Percentiles rank a stretch among this genome's conserved stretches.
These are phyloP conservation scores for Pharnaceum exiguum DNA, from an alignment of 148 eudicot species.

Conservation along the genomic window DNA sequence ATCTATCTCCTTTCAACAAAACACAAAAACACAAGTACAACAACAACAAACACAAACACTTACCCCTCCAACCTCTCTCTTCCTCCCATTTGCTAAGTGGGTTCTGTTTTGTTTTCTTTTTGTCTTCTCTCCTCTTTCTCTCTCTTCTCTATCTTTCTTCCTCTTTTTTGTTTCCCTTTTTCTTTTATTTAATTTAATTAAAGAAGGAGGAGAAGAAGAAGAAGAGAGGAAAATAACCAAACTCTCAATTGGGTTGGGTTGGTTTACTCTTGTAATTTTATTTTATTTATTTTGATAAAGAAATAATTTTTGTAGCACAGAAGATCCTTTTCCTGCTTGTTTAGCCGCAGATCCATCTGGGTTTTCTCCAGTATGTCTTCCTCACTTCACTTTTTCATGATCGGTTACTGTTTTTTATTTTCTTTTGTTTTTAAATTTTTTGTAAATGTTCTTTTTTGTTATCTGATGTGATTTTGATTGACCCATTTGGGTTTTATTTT, in stretches of 20 bases:
- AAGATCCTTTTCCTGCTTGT: conserved; percentile 4
- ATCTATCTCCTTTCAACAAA: too few relatives aligned
- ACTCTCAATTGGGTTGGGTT: too few relatives aligned
- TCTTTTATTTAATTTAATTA: background rate
- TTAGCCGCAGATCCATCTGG: conserved; percentile 29
- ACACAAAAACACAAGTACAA: too few relatives aligned
- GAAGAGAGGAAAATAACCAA: too few relatives aligned
- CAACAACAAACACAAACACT: too few relatives aligned
- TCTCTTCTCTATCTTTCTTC: background rate
- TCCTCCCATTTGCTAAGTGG: conserved; percentile 18
- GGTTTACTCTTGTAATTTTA: background rate
- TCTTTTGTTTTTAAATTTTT: background rate
- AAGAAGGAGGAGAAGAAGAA: too few relatives aligned
- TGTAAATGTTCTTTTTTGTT: background rate
- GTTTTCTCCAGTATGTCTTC: conserved; percentile 15
- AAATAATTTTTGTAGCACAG: too few relatives aligned
- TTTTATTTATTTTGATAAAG: conserved; percentile 17
- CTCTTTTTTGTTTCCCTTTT: background rate
- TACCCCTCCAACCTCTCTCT: conserved; percentile 27
- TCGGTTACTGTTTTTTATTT: conserved; percentile 4
- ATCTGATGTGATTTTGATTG: background rate
- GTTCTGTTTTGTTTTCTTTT: conserved; percentile 18
- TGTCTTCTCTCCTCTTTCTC: conserved; percentile 2
- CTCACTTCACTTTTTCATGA: conserved; percentile 1
- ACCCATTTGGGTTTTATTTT: background rate